Evolutionary conservation across 2,329 filamentous ascomycete genomes (phyloP).

Genomic region (Sporothrix luriei): DNA sequence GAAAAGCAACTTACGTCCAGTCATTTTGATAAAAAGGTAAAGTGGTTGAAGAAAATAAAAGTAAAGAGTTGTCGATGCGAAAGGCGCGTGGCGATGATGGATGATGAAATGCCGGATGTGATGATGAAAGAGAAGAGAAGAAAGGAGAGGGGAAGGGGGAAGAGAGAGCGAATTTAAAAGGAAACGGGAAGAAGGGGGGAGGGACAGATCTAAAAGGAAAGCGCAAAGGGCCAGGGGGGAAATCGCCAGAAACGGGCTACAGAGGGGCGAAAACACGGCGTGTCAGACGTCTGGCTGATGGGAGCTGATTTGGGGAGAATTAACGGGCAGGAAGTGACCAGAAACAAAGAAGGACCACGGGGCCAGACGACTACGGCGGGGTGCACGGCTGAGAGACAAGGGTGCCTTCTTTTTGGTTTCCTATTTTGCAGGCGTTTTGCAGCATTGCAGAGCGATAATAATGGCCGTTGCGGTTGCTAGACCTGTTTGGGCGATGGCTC

Average conservation of each 20-base stretch:
- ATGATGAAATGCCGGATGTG: conserved; percentile 35
- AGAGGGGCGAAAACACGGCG: conserved; percentile 21
- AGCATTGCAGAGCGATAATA: not conserved
- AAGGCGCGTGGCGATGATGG: conserved; percentile 38
- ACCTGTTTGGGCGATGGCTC: conserved; percentile 25
- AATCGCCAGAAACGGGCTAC: conserved; percentile 14
- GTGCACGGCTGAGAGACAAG: conserved; percentile 16
- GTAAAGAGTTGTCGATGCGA: conserved; percentile 40
- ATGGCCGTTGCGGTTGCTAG: conserved; percentile 23
- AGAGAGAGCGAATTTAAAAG: conserved; percentile 29
- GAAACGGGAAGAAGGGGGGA: conserved; percentile 19
- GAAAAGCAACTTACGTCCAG: conserved; percentile 65
- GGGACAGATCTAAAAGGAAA: conserved; percentile 22
- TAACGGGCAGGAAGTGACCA: conserved; percentile 7
- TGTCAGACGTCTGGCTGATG: conserved; percentile 21
- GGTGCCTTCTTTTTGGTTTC: conserved; percentile 6
- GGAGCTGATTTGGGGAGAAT: conserved; percentile 25
- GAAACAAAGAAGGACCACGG: conserved; percentile 14
- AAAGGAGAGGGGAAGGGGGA: conserved; percentile 22
- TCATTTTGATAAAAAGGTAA: conserved; percentile 60
- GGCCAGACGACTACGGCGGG: conserved; percentile 4
- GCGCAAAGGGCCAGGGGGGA: not conserved
- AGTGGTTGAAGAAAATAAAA: conserved; percentile 39
- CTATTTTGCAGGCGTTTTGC: not conserved
- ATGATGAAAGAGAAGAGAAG: conserved; percentile 18